phyloP scores from a whole-genome alignment of 352 stramenopile species.

The Thraustochytrium striatum region DNA sequence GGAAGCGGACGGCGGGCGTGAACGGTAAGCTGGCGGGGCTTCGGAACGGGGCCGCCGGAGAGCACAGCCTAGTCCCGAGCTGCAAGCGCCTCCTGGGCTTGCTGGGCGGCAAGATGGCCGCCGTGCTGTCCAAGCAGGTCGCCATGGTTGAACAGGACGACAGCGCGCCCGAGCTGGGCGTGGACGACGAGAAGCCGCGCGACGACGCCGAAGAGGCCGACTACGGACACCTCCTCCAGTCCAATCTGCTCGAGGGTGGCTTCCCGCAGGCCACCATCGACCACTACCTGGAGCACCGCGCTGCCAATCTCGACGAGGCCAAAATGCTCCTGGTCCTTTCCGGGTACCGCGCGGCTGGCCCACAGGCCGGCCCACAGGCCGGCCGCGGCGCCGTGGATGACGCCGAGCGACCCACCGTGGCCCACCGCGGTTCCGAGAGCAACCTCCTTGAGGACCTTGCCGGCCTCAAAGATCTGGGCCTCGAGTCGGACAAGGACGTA shows the following conservation, averaged over 20 bases:
- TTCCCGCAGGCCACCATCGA: not conserved
- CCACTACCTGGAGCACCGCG: not conserved
- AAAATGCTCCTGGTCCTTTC: not conserved
- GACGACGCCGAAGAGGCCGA: not conserved
- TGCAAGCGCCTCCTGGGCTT: conserved; percentile 16
- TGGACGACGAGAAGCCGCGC: not conserved
- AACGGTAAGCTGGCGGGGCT: too few species aligned
- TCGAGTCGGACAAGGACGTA: conserved; percentile 29
- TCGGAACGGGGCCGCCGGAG: too few species aligned
- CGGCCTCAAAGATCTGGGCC: not conserved
- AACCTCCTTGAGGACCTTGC: not conserved
- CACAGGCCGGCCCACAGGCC: too few species aligned
- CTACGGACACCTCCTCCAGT: not conserved
- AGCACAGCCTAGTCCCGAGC: too few species aligned
- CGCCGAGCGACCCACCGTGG: not conserved
- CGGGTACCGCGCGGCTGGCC: too few species aligned
- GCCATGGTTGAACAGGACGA: not conserved
- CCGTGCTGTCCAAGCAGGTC: not conserved
- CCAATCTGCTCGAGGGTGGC: conserved; percentile 13
- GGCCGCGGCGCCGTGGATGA: too few species aligned
- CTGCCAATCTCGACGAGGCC: not conserved
- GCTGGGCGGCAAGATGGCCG: conserved; percentile 17
- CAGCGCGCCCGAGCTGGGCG: not conserved
- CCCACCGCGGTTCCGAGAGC: not conserved
- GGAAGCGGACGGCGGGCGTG: not conserved